phyloP scores from a whole-genome alignment of 177 flowering plant species.

The Vitis hybrid region DNA sequence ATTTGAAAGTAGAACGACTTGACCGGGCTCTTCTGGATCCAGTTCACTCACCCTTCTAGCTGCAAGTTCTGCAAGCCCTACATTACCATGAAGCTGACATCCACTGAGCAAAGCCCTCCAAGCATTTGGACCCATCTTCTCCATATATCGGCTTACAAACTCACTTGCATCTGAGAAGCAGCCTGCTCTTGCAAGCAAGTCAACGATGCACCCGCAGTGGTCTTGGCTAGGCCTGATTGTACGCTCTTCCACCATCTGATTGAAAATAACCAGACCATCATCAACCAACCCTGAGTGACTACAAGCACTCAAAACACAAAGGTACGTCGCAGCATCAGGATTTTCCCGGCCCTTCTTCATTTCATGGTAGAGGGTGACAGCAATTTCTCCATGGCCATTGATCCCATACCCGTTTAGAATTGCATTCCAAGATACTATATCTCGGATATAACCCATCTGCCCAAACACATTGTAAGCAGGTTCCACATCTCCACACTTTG shows the following conservation, averaged over 20 bases:
- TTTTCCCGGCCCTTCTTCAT: constrained; percentile 28
- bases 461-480: constrained; percentile 28
- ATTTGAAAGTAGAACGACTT: constrained; percentile 43
- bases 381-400: constrained; percentile 38
- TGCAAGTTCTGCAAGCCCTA: constrained; percentile 36
- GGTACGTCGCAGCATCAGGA: constrained; percentile 34
- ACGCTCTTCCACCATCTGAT: constrained; percentile 30
- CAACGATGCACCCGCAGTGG: constrained; percentile 42
- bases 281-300: constrained; percentile 42
- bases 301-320: constrained; percentile 39
- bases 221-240: constrained; percentile 24
- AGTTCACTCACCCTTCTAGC: constrained; percentile 24
- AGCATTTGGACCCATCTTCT: constrained; percentile 17
- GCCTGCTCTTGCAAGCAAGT: constrained; percentile 48
- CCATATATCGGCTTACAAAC: constrained; percentile 15
- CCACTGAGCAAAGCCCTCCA: constrained; percentile 47
- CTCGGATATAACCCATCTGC: constrained; percentile 28
- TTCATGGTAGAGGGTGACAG: constrained; percentile 32
- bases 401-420: constrained; percentile 39
- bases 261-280: constrained; percentile 41
- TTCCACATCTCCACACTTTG: constrained; percentile 42
- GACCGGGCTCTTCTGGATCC: constrained; percentile 29
- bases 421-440: constrained; percentile 43
- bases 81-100: constrained; percentile 28
- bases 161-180: constrained; percentile 27